phyloP scores from a whole-genome alignment of 768 basidiomycete species.

The Xerocomus brunneocitrinus region DNA sequence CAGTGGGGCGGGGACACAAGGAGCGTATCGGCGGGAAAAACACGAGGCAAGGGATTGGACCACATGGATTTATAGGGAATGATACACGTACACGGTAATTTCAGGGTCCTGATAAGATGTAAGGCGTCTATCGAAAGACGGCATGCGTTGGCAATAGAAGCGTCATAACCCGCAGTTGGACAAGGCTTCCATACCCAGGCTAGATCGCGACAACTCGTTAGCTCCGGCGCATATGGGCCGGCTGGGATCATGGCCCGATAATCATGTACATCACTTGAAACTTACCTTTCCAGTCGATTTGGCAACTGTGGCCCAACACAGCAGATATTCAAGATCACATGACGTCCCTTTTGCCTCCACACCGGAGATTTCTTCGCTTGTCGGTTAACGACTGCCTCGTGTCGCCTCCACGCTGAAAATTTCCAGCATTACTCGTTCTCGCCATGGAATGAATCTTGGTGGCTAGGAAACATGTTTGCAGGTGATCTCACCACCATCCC shows the following conservation, averaged over 20 bases:
- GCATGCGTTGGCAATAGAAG: conserved; percentile 32
- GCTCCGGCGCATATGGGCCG: conserved; percentile 17
- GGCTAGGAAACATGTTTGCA: neutral
- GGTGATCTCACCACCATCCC: neutral
- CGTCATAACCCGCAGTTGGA: conserved; percentile 13
- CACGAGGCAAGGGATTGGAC: conserved; percentile 21
- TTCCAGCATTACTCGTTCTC: neutral
- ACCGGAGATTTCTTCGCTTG: conserved; percentile 11
- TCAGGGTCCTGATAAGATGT: conserved; percentile 30
- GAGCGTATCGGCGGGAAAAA: conserved; percentile 21
- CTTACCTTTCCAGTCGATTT: conserved; percentile 6
- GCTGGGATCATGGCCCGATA: conserved; percentile 15
- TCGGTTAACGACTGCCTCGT: conserved; percentile 22
- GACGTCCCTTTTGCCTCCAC: conserved; percentile 16
- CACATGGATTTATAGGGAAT: conserved; percentile 29
- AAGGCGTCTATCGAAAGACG: conserved; percentile 27
- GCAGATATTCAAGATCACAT: conserved; percentile 9
- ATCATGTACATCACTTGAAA: conserved; percentile 16
- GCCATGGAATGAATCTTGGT: neutral
- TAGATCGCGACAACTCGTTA: conserved; percentile 13
- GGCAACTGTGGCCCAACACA: conserved; percentile 16
- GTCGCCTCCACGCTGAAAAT: neutral
- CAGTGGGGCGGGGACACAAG: conserved; percentile 14
- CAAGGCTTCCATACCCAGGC: conserved; percentile 24
- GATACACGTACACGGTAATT: conserved; percentile 33